Conservation (phyloP, 495 filamentous ascomycete genomes). For the Viridothelium virens region DNA sequence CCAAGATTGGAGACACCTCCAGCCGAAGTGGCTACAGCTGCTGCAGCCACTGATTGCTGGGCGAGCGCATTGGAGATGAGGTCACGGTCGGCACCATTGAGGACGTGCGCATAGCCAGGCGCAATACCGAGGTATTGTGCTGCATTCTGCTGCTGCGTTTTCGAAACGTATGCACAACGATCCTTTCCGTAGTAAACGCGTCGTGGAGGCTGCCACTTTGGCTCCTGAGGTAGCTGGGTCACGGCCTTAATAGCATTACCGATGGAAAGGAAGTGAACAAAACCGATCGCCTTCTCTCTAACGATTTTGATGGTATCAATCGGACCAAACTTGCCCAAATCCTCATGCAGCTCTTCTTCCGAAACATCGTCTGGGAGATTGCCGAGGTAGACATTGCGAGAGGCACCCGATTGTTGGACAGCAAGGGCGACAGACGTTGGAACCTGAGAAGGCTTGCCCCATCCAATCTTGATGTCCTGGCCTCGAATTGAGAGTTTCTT, state of each 20-base stretch:
- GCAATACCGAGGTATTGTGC: constrained; percentile 97
- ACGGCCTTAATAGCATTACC: constrained; percentile 99
- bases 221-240: constrained; percentile 87
- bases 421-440: constrained; percentile 93
- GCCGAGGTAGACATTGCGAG: constrained; percentile 95
- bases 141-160: constrained; percentile 98
- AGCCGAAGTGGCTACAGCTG: constrained; percentile 90
- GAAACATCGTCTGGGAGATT: constrained; percentile 83
- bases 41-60: constrained; percentile 94
- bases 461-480: constrained; percentile 98
- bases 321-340: constrained; percentile 90
- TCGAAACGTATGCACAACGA: constrained; percentile 95
- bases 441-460: constrained; percentile 97
- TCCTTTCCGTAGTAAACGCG: constrained; percentile 99
- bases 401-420: constrained; percentile 94
- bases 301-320: constrained; percentile 98
- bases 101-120: constrained; percentile 91
- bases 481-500: constrained; percentile 97
- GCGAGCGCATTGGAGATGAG: constrained; percentile 92
- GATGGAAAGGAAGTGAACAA: constrained; percentile 96
- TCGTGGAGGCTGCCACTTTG: constrained; percentile 90
- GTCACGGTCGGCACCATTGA: constrained; percentile 91
- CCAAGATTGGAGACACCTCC: constrained; percentile 95
- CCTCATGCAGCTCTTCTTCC: constrained; percentile 89
- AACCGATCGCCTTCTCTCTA: constrained; percentile 95